These are phyloP conservation scores for Sclerotinia sclerotiorum DNA, from an alignment of 2,329 filamentous ascomycete species.

Conservation along the genomic window DNA sequence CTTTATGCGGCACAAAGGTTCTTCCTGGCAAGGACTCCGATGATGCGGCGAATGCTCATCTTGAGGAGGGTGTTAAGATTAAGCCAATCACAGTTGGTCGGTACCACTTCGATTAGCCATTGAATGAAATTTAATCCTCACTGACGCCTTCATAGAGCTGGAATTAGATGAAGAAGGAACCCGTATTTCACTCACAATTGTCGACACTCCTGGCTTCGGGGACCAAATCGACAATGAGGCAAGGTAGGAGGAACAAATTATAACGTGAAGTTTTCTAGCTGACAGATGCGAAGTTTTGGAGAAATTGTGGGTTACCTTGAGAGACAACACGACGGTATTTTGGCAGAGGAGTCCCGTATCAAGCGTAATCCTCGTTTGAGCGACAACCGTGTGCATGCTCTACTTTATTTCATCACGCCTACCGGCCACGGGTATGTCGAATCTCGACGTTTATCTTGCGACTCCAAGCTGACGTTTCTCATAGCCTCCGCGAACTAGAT, in stretches of 20 bases:
- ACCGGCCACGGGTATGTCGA: slow-evolving; percentile 82
- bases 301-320: slow-evolving; percentile 98
- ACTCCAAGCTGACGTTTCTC: slow-evolving; percentile 28
- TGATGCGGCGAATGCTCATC: slow-evolving; percentile 81
- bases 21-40: slow-evolving; percentile 90
- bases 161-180: slow-evolving; percentile 98
- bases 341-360: slow-evolving; percentile 98
- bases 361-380: slow-evolving; percentile 99
- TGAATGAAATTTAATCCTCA: slow-evolving; percentile 25
- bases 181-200: slow-evolving; percentile 95
- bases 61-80: slow-evolving; percentile 97
- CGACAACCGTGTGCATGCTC: slow-evolving; percentile 96
- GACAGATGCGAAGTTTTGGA: slow-evolving; percentile 66
- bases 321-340: slow-evolving; percentile 98
- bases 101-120: slow-evolving; percentile 40
- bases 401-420: slow-evolving; percentile 99
- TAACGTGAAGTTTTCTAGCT: slow-evolving; percentile 32
- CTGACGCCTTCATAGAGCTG: slow-evolving; percentile 61
- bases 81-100: slow-evolving; percentile 96
- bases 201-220: slow-evolving; percentile 97
- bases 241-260: slow-evolving; percentile 57
- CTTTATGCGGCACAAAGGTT: slow-evolving; percentile 92
- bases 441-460: slow-evolving; percentile 4
- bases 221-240: slow-evolving; percentile 99
- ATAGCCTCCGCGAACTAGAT: slow-evolving; percentile 92